Percentiles rank a stretch among this genome's conserved stretches.
Evolutionary conservation across 2,329 filamentous ascomycete species (phyloP).

Genomic region (Ophiocordyceps australis): DNA sequence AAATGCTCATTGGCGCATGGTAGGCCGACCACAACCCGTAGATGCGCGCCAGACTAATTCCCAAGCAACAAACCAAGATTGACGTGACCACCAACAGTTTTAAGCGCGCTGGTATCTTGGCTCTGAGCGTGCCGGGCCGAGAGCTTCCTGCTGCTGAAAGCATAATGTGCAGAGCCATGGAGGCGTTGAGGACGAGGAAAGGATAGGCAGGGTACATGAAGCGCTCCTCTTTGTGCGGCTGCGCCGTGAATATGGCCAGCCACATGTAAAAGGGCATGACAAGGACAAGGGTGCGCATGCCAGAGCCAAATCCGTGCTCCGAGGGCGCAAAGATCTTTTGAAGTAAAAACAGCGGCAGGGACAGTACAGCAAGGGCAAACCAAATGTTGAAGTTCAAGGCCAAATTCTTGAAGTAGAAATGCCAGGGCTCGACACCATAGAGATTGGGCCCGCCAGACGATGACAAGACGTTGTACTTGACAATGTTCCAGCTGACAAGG

Average conservation of each 20-base stretch:
- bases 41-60: constrained; percentile 52
- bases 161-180: constrained; percentile 66
- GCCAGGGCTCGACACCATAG: constrained; percentile 92
- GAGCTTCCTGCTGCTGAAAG: constrained; percentile 57
- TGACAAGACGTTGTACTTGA: constrained; percentile 88
- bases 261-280: constrained; percentile 83
- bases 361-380: constrained; percentile 63
- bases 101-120: constrained; percentile 56
- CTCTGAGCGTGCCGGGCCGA: constrained; percentile 45
- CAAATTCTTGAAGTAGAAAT: constrained; percentile 87
- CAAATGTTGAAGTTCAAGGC: constrained; percentile 90
- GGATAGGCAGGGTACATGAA: constrained; percentile 98
- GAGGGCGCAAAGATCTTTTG: constrained; percentile 50
- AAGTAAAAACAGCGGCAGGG: constrained; percentile 56
- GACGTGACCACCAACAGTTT: constrained; percentile 47
- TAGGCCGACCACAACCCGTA: constrained; percentile 68
- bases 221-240: constrained; percentile 93
- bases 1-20: constrained; percentile 58
- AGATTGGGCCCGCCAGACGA: constrained; percentile 70
- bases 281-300: constrained; percentile 61
- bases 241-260: constrained; percentile 76
- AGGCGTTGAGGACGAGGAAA: constrained; percentile 74
- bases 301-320: constrained; percentile 44
- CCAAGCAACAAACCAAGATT: constrained; percentile 43
- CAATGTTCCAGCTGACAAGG: constrained; percentile 77